Percentiles rank a stretch among this genome's conserved stretches.
Evolutionary conservation across 2,329 filamentous ascomycete species (phyloP).

Genomic region (Colletotrichum higginsianum): DNA sequence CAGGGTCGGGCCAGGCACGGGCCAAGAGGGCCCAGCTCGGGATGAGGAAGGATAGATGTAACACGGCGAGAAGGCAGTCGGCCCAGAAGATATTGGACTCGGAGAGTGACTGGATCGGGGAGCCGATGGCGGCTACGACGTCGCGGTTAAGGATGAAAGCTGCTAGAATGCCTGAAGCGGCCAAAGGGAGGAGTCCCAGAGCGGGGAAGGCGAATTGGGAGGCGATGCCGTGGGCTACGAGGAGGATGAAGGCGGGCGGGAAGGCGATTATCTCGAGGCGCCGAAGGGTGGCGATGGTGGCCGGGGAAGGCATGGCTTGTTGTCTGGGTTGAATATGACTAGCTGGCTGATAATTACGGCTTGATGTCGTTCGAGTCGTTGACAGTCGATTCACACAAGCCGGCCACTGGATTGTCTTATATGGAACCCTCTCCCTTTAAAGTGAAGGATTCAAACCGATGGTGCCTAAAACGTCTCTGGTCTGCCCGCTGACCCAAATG

Average conservation of each 20-base stretch:
- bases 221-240: slow-evolving; percentile 35
- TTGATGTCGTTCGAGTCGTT: background rate
- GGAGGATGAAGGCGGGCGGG: slow-evolving; percentile 27
- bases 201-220: slow-evolving; percentile 39
- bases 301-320: slow-evolving; percentile 6
- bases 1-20: background rate
- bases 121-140: slow-evolving; percentile 42
- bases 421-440: background rate
- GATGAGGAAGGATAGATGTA: slow-evolving; percentile 41
- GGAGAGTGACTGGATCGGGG: slow-evolving; percentile 40
- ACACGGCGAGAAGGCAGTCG: slow-evolving; percentile 33
- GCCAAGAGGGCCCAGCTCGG: slow-evolving; percentile 40
- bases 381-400: background rate
- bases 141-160: slow-evolving; percentile 42
- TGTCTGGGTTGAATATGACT: background rate
- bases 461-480: background rate
- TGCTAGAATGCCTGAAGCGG: slow-evolving; percentile 39
- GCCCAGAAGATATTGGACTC: slow-evolving; percentile 41
- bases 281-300: slow-evolving; percentile 22
- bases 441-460: too few species aligned
- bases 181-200: slow-evolving; percentile 42
- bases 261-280: slow-evolving; percentile 47
- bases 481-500: background rate
- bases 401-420: background rate
- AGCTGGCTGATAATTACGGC: background rate